Conservation (phyloP, 1,139 yeast species). For the Zygosaccharomyces pseudobailii region DNA sequence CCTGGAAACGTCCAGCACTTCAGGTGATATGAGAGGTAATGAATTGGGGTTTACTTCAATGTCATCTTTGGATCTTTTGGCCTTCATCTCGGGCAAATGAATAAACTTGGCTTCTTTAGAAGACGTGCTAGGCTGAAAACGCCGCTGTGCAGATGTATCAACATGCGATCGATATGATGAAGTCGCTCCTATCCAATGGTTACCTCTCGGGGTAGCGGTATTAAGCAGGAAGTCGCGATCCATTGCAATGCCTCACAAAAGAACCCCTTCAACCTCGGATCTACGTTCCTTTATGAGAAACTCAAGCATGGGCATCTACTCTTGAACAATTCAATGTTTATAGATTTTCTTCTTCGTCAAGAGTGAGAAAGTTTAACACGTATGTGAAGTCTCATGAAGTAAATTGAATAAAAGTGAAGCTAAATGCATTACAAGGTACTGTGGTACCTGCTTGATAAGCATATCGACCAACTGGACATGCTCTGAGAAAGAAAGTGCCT, state of each 20-base stretch:
- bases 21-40: conserved; percentile 48
- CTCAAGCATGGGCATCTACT: background rate
- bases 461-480: no score
- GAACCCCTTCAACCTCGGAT: conserved; percentile 1
- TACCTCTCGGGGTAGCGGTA: conserved; percentile 28
- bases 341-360: conserved; percentile 2
- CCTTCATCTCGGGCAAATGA: background rate
- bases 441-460: no score
- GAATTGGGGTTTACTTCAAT: background rate
- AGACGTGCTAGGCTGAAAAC: conserved; percentile 7
- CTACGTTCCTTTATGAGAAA: background rate
- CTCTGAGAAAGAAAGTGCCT: no score
- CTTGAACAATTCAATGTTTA: conserved; percentile 1
- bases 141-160: conserved; percentile 9
- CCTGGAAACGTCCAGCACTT: conserved; percentile 68
- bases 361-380: background rate
- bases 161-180: conserved; percentile 9
- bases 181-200: conserved; percentile 27
- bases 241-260: conserved; percentile 11
- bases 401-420: no score
- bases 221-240: conserved; percentile 21
- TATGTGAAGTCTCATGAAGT: no score
- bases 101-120: background rate
- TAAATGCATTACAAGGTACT: background rate
- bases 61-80: conserved; percentile 3